Percentiles rank a stretch among this genome's conserved stretches.
phyloP scores from a whole-genome alignment of 2,329 filamentous ascomycete species.

The Monilinia vaccinii-corymbosi region DNA sequence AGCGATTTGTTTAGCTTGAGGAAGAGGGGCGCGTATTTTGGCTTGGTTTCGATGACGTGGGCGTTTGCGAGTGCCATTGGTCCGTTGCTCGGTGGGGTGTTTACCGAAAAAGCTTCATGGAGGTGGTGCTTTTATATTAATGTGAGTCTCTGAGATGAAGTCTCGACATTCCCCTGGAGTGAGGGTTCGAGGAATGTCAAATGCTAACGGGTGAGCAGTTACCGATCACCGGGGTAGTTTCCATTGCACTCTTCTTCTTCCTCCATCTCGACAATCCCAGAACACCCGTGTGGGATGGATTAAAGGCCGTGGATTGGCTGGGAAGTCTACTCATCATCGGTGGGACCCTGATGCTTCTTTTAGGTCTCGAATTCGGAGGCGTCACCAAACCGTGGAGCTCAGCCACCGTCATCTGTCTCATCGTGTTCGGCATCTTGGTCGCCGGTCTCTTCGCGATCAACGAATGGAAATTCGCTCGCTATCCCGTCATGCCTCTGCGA shows the following conservation, averaged over 20 bases:
- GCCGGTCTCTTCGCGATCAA: constrained; percentile 55
- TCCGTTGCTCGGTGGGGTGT: constrained; percentile 55
- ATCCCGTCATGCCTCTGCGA: constrained; percentile 67
- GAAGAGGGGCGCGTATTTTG: constrained; percentile 43
- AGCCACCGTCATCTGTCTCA: constrained; percentile 33
- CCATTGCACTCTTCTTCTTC: constrained; percentile 50
- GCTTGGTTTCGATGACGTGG: constrained; percentile 61
- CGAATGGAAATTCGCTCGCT: constrained; percentile 65
- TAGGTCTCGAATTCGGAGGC: constrained; percentile 80
- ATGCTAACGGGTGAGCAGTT: background rate
- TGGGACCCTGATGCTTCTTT: constrained; percentile 75
- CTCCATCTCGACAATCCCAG: constrained; percentile 58
- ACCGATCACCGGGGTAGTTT: constrained; percentile 12
- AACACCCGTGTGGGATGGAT: constrained; percentile 51
- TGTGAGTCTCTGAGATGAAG: constrained; percentile 13
- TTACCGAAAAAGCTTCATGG: constrained; percentile 53
- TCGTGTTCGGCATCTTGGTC: constrained; percentile 51
- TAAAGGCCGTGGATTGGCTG: constrained; percentile 51
- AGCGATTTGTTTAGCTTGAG: constrained; percentile 44
- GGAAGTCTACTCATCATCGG: constrained; percentile 55
- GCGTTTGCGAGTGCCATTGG: constrained; percentile 49
- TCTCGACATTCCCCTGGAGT: background rate
- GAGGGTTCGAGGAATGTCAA: background rate
- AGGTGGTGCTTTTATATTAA: constrained; percentile 42
- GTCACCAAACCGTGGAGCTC: constrained; percentile 52